phyloP scores from a whole-genome alignment of 2,329 filamentous ascomycete species.

The Fusarium guadeloupense region DNA sequence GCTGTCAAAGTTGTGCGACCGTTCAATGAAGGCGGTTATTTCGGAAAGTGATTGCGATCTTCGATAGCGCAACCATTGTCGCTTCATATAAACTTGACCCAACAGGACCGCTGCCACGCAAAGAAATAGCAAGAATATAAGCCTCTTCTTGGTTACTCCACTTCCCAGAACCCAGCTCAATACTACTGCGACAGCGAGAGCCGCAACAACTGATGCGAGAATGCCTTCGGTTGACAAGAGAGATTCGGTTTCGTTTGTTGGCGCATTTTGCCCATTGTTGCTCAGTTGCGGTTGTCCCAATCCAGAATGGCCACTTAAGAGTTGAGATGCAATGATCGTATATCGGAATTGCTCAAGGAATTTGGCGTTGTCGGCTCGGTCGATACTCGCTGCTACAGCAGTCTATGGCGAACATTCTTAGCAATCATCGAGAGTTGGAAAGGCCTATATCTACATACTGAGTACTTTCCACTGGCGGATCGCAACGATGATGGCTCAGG shows the following conservation, averaged over 20 bases:
- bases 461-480: conserved; percentile 60
- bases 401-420: conserved; percentile 55
- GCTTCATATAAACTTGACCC: conserved; percentile 76
- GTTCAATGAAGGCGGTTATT: conserved; percentile 73
- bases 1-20: conserved; percentile 83
- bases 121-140: conserved; percentile 57
- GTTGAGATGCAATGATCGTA: conserved; percentile 88
- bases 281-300: conserved; percentile 46
- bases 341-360: conserved; percentile 96
- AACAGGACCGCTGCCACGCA: conserved; percentile 63
- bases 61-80: conserved; percentile 84
- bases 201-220: conserved; percentile 60
- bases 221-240: conserved; percentile 56
- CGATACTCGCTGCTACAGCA: conserved; percentile 76
- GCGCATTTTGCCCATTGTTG: conserved; percentile 22
- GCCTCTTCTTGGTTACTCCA: conserved; percentile 65
- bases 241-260: conserved; percentile 39
- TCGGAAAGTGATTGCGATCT: conserved; percentile 77
- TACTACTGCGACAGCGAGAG: conserved; percentile 73
- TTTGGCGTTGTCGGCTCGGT: conserved; percentile 79
- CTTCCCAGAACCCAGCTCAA: conserved; percentile 74
- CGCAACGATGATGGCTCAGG: conserved; percentile 52
- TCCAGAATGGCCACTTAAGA: conserved; percentile 77
- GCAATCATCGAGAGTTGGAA: neutral
- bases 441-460: conserved; percentile 52